Conservation (phyloP, 2,329 filamentous ascomycete genomes). For the Lachnellula subtilissima region DNA sequence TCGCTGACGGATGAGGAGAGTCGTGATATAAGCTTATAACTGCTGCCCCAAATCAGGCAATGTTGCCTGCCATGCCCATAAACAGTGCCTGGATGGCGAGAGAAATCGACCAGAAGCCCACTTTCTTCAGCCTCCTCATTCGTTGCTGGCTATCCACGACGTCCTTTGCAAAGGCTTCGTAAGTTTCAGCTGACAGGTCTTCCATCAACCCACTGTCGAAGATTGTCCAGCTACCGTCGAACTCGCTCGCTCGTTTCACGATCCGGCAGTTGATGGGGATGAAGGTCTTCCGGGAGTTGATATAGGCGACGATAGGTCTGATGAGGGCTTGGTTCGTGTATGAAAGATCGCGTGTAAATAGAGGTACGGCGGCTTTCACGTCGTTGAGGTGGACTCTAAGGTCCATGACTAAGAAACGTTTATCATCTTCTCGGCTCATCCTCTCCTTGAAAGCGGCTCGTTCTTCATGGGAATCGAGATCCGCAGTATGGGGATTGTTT, state of each 20-base stretch:
- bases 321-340: conserved; percentile 96
- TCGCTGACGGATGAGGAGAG: conserved; percentile 14
- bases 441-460: conserved; percentile 23
- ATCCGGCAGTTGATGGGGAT: conserved; percentile 94
- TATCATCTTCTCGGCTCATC: conserved; percentile 47
- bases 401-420: conserved; percentile 86
- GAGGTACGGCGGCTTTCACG: conserved; percentile 83
- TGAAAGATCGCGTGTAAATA: conserved; percentile 86
- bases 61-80: conserved; percentile 86
- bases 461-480: conserved; percentile 26
- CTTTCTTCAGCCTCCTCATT: conserved; percentile 85
- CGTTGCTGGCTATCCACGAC: conserved; percentile 85
- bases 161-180: conserved; percentile 87
- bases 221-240: conserved; percentile 91
- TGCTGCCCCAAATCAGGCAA: conserved; percentile 39
- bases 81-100: conserved; percentile 90
- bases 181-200: conserved; percentile 88
- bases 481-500: conserved; percentile 35
- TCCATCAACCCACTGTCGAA: conserved; percentile 94
- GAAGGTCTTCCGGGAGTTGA: conserved; percentile 91
- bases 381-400: conserved; percentile 93
- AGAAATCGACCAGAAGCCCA: conserved; percentile 92
- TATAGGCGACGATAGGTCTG: conserved; percentile 94
- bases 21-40: conserved; percentile 2
- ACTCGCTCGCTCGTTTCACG: conserved; percentile 82